These are phyloP conservation scores for Neofusicoccum kwambonambiense DNA, from an alignment of 2,329 filamentous ascomycete species.

Conservation along the genomic window DNA sequence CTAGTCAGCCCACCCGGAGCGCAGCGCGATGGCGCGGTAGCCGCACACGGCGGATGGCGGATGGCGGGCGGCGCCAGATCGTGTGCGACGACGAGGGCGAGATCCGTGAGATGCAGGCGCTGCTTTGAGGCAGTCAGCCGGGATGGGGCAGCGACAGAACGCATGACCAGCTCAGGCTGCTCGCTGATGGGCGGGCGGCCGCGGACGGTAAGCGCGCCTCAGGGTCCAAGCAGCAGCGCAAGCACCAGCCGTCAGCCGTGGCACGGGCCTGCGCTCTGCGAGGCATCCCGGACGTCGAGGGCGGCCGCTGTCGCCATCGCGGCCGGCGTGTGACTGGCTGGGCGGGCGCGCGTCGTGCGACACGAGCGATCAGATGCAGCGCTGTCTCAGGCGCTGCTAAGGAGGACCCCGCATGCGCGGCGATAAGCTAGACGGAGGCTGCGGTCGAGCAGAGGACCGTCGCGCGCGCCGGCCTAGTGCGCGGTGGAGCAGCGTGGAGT, in stretches of 20 bases:
- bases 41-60: neutral
- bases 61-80: neutral
- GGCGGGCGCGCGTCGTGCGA: conserved; percentile 12
- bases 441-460: conserved; percentile 2
- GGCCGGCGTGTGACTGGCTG: conserved; percentile 12
- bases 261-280: conserved; percentile 9
- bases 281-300: neutral
- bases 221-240: conserved; percentile 10
- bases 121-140: conserved; percentile 1
- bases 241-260: conserved; percentile 7
- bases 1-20: neutral
- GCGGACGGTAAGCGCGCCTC: conserved; percentile 12
- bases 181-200: neutral
- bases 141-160: conserved; percentile 1
- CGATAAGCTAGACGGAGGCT: conserved; percentile 14
- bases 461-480: conserved; percentile 2
- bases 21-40: neutral
- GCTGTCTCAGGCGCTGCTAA: conserved; percentile 14
- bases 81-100: conserved; percentile 1
- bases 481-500: conserved; percentile 11
- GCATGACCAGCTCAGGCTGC: neutral
- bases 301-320: conserved; percentile 4
- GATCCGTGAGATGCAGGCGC: conserved; percentile 7
- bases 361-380: conserved; percentile 14
- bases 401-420: conserved; percentile 9